phyloP scores from a whole-genome alignment of 2,329 filamentous ascomycete genomes.

The Geosmithia flava region DNA sequence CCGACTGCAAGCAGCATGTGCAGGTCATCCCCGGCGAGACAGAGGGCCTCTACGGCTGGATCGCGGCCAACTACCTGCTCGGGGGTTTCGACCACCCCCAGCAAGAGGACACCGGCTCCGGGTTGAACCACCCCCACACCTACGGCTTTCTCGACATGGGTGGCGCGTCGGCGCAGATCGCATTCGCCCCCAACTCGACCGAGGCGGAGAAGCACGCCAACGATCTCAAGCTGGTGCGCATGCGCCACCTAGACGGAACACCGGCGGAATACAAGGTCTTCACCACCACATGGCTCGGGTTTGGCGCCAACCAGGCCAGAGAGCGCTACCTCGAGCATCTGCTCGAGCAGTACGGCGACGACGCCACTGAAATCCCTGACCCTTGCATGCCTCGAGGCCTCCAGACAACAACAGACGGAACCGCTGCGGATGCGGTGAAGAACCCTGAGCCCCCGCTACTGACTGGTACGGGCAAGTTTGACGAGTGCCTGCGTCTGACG shows the following conservation, averaged over 20 bases:
- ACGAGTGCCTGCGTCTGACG: constrained; percentile 70
- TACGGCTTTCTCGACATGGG: constrained; percentile 99
- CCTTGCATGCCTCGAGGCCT: constrained; percentile 79
- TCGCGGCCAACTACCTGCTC: constrained; percentile 89
- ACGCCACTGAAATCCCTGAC: constrained; percentile 63
- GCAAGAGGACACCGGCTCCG: not conserved
- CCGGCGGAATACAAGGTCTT: constrained; percentile 79
- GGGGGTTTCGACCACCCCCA: constrained; percentile 76
- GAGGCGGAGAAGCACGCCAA: constrained; percentile 83
- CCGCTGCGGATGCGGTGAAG: not conserved
- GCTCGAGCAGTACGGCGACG: constrained; percentile 49
- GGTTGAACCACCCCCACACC: constrained; percentile 65
- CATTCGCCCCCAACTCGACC: constrained; percentile 87
- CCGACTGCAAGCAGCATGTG: constrained; percentile 81
- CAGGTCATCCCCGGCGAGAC: constrained; percentile 94
- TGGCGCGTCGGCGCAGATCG: constrained; percentile 92
- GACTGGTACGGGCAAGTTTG: constrained; percentile 75
- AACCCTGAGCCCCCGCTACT: constrained; percentile 31
- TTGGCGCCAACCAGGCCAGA: constrained; percentile 90
- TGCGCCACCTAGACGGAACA: constrained; percentile 72
- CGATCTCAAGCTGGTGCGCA: constrained; percentile 73
- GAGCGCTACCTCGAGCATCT: constrained; percentile 71
- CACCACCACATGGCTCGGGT: constrained; percentile 92
- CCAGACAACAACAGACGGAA: constrained; percentile 37
- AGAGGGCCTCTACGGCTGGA: constrained; percentile 93